These are phyloP conservation scores for Xylaria sp. DNA, from an alignment of 2,329 filamentous ascomycete genomes.

Conservation along the genomic window DNA sequence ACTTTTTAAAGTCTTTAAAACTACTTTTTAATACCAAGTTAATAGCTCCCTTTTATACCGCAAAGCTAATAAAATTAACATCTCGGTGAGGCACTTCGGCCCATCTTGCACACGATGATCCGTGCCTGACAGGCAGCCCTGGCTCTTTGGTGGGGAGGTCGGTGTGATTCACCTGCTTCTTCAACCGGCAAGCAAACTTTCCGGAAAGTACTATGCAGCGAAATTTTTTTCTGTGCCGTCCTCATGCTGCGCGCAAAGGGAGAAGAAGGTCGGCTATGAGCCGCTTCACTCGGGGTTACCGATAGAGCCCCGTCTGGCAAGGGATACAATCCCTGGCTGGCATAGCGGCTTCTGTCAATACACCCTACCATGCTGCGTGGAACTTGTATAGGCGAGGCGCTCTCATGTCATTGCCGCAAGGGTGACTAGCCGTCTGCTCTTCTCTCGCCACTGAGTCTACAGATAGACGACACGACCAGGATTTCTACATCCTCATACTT, in stretches of 20 bases:
- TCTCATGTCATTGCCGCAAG: neutral
- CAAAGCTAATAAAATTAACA: no score
- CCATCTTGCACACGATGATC: constrained; percentile 4
- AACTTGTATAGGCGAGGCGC: neutral
- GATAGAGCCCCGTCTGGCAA: neutral
- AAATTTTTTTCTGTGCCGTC: neutral
- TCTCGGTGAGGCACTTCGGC: constrained; percentile 15
- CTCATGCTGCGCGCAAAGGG: neutral
- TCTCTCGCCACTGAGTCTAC: neutral
- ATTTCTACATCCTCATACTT: neutral
- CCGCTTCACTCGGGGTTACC: neutral
- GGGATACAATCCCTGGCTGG: neutral
- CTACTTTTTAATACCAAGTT: no score
- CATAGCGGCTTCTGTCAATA: neutral
- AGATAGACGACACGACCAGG: neutral
- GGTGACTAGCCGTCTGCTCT: neutral
- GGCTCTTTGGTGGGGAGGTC: constrained; percentile 3
- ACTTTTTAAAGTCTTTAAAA: no score
- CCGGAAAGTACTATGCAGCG: neutral
- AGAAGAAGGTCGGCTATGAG: neutral
- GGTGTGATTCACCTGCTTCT: constrained; percentile 5
- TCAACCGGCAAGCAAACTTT: constrained; percentile 14
- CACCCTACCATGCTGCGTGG: no score
- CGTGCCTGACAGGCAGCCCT: constrained; percentile 9
- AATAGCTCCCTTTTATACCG: no score